Evolutionary conservation across 192 early-diverging fungal species (phyloP), one percentile per base, ranked within the genome.

Genomic region (Backusella tuberculispora): DNA sequence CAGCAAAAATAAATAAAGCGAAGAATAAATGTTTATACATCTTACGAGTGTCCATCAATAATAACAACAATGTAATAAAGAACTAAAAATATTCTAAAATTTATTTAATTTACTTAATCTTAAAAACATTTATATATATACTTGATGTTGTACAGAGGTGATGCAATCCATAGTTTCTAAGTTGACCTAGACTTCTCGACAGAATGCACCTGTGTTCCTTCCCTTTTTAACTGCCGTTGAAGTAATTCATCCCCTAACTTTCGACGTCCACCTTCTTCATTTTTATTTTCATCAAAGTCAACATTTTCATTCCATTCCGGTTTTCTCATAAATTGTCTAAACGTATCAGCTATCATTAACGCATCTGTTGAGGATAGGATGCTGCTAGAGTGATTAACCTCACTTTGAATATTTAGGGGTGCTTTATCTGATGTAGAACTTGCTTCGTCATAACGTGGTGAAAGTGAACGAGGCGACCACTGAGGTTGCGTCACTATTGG

Each of bases 261-360:
- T 40, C 17, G 26, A 40, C 64, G 64, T 6, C 15, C 26, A 66
- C 8, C 64, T 6, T 66, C 64, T 40, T 66, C 15, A 0, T 38
- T 40, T 47, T 10, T 47, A 15, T 69, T 69, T 34, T 40, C 45
- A 29, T 26, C 15, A 29, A 34, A 69, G 21, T 69, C 68, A 15
- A 17, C 1, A 29, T 50, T 43, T 37, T 77, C 80, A 38, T 74
- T 77, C 81, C 81, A 83, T 14, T 78, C 77, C 13, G 81, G 81
- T 74, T 83, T 83, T 66, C 81, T 75, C 77, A 83, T 74, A 38
- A 73, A 74, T n/a, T 79, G 74, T 21, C 81, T 45, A 63, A 83
- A 83, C 4, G 77, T 83, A 26, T 83, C 81, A 5, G 77, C 81
- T 17, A 83, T 78, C 77, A 83, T 64, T 9, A 83, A 15, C 5